Percentiles rank a stretch among this genome's conserved stretches.
Conservation (phyloP, 306 rosid species). For the Quercus ilex region DNA sequence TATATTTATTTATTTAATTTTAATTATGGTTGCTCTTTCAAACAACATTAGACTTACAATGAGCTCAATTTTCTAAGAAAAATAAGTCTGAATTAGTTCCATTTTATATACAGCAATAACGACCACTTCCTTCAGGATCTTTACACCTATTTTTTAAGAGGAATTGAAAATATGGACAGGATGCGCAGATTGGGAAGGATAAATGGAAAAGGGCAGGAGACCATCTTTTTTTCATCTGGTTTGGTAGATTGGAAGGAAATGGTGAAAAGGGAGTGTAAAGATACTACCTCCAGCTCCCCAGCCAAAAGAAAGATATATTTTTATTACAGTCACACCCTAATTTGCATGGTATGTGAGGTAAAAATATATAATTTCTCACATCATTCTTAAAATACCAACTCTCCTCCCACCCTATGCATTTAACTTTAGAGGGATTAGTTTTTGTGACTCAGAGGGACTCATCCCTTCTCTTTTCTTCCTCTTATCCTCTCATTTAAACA, state of each 20-base stretch:
- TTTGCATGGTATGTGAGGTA: background rate
- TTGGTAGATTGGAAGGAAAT: background rate
- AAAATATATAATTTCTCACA: background rate
- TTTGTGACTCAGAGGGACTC: background rate
- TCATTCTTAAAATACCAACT: background rate
- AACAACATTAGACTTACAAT: slow-evolving; percentile 22
- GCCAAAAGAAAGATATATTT: too few relatives aligned
- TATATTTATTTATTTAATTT: too few relatives aligned
- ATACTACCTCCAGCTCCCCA: too few relatives aligned
- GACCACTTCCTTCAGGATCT: background rate
- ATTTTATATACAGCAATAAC: background rate
- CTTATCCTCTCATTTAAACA: background rate
- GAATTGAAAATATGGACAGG: background rate
- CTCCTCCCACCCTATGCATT: background rate
- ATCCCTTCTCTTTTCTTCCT: background rate
- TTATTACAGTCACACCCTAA: background rate
- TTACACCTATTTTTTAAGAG: background rate
- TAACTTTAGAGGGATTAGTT: background rate
- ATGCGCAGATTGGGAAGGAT: background rate
- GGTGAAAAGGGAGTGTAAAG: background rate
- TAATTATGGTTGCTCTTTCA: slow-evolving; percentile 2
- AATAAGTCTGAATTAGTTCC: slow-evolving; percentile 5
- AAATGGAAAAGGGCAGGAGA: background rate
- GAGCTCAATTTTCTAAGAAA: slow-evolving; percentile 25
- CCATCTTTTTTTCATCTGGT: background rate